A percentile compares a stretch with the other conserved stretches of the same genome.
Conservation (phyloP, 139 green algal genomes). For the Chara braunii region DNA sequence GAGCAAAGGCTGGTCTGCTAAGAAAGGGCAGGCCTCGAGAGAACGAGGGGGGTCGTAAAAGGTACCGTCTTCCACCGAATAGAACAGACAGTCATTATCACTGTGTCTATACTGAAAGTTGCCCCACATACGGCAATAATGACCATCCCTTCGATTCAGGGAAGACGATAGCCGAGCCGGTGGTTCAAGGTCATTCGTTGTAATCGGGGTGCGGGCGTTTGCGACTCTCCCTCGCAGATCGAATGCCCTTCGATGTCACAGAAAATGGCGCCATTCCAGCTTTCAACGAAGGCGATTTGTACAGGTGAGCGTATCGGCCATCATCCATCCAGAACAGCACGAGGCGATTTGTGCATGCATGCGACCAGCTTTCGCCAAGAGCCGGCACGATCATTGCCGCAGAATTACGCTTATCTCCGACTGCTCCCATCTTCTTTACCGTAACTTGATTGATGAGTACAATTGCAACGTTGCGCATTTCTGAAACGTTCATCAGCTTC, state of each 20-base stretch:
- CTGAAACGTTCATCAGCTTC: conserved; percentile 60
- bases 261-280: conserved; percentile 40
- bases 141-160: too few species aligned
- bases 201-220: conserved; percentile 11
- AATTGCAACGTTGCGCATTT: conserved; percentile 55
- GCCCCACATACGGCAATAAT: too few species aligned
- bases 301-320: conserved; percentile 54
- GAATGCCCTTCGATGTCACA: conserved; percentile 10
- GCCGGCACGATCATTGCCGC: conserved; percentile 31
- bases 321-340: conserved; percentile 66
- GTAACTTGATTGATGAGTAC: conserved; percentile 64
- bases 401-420: not conserved
- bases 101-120: too few species aligned
- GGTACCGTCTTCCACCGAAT: too few species aligned
- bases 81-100: too few species aligned
- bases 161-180: too few species aligned
- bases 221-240: not conserved
- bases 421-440: conserved; percentile 56
- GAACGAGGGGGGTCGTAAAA: too few species aligned
- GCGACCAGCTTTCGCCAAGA: conserved; percentile 66
- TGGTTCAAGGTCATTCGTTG: not conserved
- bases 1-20: too few species aligned
- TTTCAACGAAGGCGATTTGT: conserved; percentile 66
- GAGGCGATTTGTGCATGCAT: conserved; percentile 67
- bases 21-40: too few species aligned